Percentiles rank a stretch among this genome's conserved stretches.
phyloP scores from a whole-genome alignment of 2,329 filamentous ascomycete genomes.

The Cyclaneusma minus region DNA sequence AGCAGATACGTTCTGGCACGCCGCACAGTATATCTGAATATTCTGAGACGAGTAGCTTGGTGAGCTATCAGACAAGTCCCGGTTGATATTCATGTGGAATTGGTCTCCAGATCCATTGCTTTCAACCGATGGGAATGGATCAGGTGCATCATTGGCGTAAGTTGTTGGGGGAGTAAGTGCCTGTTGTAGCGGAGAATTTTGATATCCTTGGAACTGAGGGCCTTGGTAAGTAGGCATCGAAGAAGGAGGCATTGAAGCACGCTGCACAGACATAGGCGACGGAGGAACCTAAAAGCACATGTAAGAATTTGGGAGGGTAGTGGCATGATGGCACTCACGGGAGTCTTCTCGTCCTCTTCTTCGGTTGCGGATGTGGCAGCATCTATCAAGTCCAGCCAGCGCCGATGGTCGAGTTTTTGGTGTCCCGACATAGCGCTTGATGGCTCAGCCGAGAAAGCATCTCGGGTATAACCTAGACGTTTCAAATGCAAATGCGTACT shows the following conservation, averaged over 20 bases:
- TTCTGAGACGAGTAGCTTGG: slow-evolving; percentile 56
- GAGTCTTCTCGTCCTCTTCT: slow-evolving; percentile 76
- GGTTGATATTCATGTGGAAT: slow-evolving; percentile 56
- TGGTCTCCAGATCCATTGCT: slow-evolving; percentile 57
- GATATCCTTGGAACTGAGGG: slow-evolving; percentile 53
- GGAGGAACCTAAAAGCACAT: slow-evolving; percentile 41
- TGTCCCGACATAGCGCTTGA: slow-evolving; percentile 37
- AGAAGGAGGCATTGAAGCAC: slow-evolving; percentile 45
- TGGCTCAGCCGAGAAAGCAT: slow-evolving; percentile 77
- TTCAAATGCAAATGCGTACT: slow-evolving; percentile 58
- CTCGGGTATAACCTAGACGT: slow-evolving; percentile 52
- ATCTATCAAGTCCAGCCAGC: slow-evolving; percentile 94
- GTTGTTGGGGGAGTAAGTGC: slow-evolving; percentile 67
- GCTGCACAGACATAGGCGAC: slow-evolving; percentile 47
- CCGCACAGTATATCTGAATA: slow-evolving; percentile 85
- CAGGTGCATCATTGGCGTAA: slow-evolving; percentile 48
- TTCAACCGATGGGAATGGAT: slow-evolving; percentile 84
- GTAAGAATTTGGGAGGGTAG: slow-evolving; percentile 15
- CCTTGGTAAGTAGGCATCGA: slow-evolving; percentile 43
- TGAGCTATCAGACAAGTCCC: slow-evolving; percentile 53
- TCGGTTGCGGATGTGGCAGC: slow-evolving; percentile 86
- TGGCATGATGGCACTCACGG: slow-evolving; percentile 41
- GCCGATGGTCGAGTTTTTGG: too few relatives aligned
- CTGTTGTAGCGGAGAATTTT: slow-evolving; percentile 81
- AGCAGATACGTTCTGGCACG: slow-evolving; percentile 62